phyloP scores from a whole-genome alignment of 1,284 basidiomycete species.

The Vanrija sp. region DNA sequence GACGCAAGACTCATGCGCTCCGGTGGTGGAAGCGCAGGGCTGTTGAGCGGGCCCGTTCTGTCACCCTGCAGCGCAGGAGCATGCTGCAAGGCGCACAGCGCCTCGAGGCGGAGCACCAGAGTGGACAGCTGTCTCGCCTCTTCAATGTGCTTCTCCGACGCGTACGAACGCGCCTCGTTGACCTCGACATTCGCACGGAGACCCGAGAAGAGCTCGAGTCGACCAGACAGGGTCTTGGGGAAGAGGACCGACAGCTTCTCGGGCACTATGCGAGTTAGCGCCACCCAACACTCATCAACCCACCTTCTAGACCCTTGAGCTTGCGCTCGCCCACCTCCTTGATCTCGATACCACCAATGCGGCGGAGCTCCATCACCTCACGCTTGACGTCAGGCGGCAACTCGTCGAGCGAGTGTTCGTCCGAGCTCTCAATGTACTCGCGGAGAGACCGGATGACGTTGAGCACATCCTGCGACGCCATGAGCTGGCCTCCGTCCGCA shows the following conservation, averaged over 20 bases:
- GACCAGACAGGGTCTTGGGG: constrained; percentile 68
- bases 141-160: constrained; percentile 64
- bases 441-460: constrained; percentile 64
- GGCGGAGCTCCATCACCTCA: constrained; percentile 52
- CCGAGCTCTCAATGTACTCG: constrained; percentile 49
- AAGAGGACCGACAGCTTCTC: constrained; percentile 83
- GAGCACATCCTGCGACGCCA: constrained; percentile 85
- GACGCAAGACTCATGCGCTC: neutral
- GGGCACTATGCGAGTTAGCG: constrained; percentile 53
- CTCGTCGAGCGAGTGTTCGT: constrained; percentile 51
- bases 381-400: constrained; percentile 43
- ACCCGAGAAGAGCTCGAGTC: constrained; percentile 60
- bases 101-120: constrained; percentile 78
- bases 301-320: constrained; percentile 82
- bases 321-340: constrained; percentile 78
- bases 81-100: constrained; percentile 61
- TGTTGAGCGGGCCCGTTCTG: constrained; percentile 4
- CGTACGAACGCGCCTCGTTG: constrained; percentile 51
- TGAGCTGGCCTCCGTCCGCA: constrained; percentile 91
- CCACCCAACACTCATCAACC: neutral
- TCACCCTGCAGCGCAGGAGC: neutral
- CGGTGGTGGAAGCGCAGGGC: constrained; percentile 47
- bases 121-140: constrained; percentile 73
- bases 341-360: constrained; percentile 69
- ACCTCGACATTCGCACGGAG: constrained; percentile 51